These are phyloP conservation scores for Phytophthora litchii DNA, from an alignment of 352 stramenopile genomes.

Conservation along the genomic window DNA sequence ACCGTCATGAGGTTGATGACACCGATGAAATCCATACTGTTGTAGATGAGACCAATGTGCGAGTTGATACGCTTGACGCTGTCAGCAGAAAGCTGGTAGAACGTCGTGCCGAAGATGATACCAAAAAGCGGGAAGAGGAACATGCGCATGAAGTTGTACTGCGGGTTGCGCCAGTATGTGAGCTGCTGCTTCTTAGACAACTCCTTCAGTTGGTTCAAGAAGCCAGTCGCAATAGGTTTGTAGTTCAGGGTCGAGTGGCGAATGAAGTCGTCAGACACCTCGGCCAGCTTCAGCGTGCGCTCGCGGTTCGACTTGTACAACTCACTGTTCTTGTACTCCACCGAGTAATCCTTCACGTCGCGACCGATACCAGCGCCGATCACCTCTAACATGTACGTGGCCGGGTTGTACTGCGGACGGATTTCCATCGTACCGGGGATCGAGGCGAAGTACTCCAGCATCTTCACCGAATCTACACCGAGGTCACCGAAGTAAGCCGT, in stretches of 20 bases:
- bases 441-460: slow-evolving; percentile 88
- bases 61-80: slow-evolving; percentile 56
- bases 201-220: slow-evolving; percentile 39
- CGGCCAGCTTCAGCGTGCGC: slow-evolving; percentile 27
- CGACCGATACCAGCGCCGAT: slow-evolving; percentile 77
- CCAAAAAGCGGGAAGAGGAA: slow-evolving; percentile 62
- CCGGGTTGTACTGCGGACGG: slow-evolving; percentile 84
- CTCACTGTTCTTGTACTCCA: slow-evolving; percentile 54
- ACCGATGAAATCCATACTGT: slow-evolving; percentile 72
- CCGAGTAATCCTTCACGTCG: slow-evolving; percentile 63
- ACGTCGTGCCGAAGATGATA: slow-evolving; percentile 70
- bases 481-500: slow-evolving; percentile 90
- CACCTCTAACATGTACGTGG: slow-evolving; percentile 91
- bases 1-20: slow-evolving; percentile 67
- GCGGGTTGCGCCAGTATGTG: slow-evolving; percentile 62
- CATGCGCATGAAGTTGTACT: slow-evolving; percentile 76
- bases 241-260: slow-evolving; percentile 58
- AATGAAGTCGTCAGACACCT: slow-evolving; percentile 34
- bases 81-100: slow-evolving; percentile 49
- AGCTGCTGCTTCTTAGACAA: slow-evolving; percentile 41
- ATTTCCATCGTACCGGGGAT: slow-evolving; percentile 74
- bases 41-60: slow-evolving; percentile 75
- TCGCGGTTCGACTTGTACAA: slow-evolving; percentile 42
- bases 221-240: slow-evolving; percentile 46
- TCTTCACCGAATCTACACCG: slow-evolving; percentile 67